Base-by-base conservation (phyloP, 257 asterid species). In the Capsicum rhomboideum region DNA sequence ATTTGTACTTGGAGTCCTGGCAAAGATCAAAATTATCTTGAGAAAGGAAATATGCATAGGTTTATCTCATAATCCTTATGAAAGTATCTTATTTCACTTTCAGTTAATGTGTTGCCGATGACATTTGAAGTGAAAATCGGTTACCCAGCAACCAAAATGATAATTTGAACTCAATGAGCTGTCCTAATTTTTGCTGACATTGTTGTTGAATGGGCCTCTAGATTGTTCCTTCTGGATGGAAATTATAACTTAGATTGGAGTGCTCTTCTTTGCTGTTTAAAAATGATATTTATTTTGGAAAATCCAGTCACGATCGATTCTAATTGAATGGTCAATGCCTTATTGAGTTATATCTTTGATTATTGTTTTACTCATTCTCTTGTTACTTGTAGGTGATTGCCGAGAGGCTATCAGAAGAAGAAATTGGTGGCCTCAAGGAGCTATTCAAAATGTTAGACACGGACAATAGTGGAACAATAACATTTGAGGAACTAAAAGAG, bases 371-470 rank as follows among this genome's bases (percentile, higher is more conserved):
- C 63, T 77, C 81, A 77, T 77, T 77, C 81, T 77, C 82, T 50
- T 77, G 2, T 50, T 49, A 50, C 61, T 77, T 50, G 75, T 82
- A 95, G 99, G 99, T 95, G 23, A 95, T 95, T 56, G 99, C 99
- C 0, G 99, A 95, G 88, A 89, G 91, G 86, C 90, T 95, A 59
- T 95, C 99, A 12, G 99, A 95, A 87, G 99, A 95, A 83, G 99
- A 95, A 89, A 95, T 95, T 40, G 99, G 98, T 20, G 99, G 99
- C 40, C 93, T 95, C 81, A 92, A 92, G 84, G 97, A 94, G 88
- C 83, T 95, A 86, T 95, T 95, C 89, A 94, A 88, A 88, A 95
- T 95, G 99, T 90, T 95, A 85, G 99, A 95, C 87, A 91, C 98
- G 20, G 99, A 95, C 84, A 87, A 89, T 56, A 95, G 97, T 74